phyloP scores from a whole-genome alignment of 2,329 filamentous ascomycete species.

The Chaetothyriales sp. region DNA sequence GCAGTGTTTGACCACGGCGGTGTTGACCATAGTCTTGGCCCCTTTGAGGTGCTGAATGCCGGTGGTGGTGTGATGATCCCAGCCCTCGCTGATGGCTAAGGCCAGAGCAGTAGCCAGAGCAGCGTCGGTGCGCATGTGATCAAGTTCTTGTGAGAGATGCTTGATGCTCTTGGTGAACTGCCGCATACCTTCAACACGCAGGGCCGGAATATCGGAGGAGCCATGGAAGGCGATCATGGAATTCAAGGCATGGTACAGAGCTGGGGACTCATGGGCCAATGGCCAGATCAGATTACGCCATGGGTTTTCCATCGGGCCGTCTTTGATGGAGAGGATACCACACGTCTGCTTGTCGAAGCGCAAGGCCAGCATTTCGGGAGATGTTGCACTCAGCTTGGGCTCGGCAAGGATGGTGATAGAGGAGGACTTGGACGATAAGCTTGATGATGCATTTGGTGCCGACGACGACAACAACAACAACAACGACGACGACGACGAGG shows the following conservation, averaged over 20 bases:
- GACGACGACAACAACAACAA: too few species aligned
- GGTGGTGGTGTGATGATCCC: slow-evolving; percentile 54
- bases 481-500: slow-evolving; percentile 22
- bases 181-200: slow-evolving; percentile 49
- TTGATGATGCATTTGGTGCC: slow-evolving; percentile 23
- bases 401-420: slow-evolving; percentile 21
- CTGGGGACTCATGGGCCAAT: slow-evolving; percentile 46
- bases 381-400: slow-evolving; percentile 35
- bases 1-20: slow-evolving; percentile 38
- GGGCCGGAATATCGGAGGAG: slow-evolving; percentile 32
- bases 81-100: slow-evolving; percentile 54
- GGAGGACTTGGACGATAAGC: slow-evolving; percentile 18
- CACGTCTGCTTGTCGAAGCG: slow-evolving; percentile 53
- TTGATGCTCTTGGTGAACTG: slow-evolving; percentile 53
- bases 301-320: slow-evolving; percentile 53
- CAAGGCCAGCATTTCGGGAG: slow-evolving; percentile 46
- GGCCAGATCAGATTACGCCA: slow-evolving; percentile 60
- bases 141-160: slow-evolving; percentile 43
- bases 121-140: slow-evolving; percentile 41
- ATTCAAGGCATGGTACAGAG: slow-evolving; percentile 52
- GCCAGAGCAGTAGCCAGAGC: slow-evolving; percentile 56
- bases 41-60: slow-evolving; percentile 56
- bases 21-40: slow-evolving; percentile 48
- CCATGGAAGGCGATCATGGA: slow-evolving; percentile 54
- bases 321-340: slow-evolving; percentile 55